Evolutionary conservation across 1,284 basidiomycete species (phyloP), one percentile per base, ranked within the genome.

Genomic region (Sanguinoderma infundibulare): DNA sequence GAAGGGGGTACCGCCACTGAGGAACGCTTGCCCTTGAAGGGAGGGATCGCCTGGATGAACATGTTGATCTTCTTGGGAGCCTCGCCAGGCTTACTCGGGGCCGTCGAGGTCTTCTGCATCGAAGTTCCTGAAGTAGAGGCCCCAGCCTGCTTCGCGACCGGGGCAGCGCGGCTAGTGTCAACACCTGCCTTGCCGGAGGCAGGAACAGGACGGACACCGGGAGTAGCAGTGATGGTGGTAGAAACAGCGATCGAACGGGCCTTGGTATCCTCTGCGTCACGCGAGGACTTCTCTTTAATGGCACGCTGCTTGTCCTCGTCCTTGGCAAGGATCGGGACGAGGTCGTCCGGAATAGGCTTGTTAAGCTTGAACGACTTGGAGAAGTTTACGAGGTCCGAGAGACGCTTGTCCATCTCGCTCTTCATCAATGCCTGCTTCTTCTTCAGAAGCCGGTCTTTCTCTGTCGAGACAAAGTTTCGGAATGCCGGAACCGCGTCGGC

Each of bases 331-430:
- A 98, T 95, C 5, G 91, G 85, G n/a, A 98, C 90, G 56, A 98
- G 85, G 74, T 98, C 97, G 50, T 94, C 92, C 12, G 95, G 96
- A 67, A 98, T 94, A 8, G 95, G 94, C 72, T 95, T 91, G 73
- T 96, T 96, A 56, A 98, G 87, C 93, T 97, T 98, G 87, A 99
- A 99, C 66, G 79, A 91, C 74, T 92, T 85, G 68, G 94, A 94
- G 80, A 98, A 99, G 76, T 92, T 92, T 73, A 95, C 86, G 53
- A 98, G 81, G 54, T 98, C 96, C 12, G 95, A 91, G 78, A 98
- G 87, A 57, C 91, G 87, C 72, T 92, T 94, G 74, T 96, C 94
- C 87, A 95, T 95, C 75, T 98, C 97, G 72, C 86, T 93, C 84
- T 96, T 97, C 60, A 90, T 87, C 53, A 97, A 79, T 20, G 91